phyloP scores from a whole-genome alignment of 371 early-diverging fungal genomes.

The Dichotomocladium elegans region DNA sequence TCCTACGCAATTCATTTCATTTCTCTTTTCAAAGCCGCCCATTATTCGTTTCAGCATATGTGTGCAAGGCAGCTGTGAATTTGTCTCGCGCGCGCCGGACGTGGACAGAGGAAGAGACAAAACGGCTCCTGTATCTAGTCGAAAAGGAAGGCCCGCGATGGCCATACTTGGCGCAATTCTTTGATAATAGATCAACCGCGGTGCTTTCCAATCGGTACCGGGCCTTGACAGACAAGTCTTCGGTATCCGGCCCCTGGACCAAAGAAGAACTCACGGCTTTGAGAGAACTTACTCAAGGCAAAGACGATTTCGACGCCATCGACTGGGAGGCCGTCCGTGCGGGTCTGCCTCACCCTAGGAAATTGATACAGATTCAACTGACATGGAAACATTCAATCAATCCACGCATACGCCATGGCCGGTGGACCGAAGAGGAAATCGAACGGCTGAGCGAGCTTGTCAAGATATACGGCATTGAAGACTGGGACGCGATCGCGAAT shows the following conservation, averaged over 20 bases:
- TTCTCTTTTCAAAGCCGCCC: no score
- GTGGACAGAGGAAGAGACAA: slow-evolving; percentile 11
- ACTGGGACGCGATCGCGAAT: slow-evolving; percentile 16
- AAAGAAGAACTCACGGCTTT: slow-evolving; percentile 20
- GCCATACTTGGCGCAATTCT: slow-evolving; percentile 7
- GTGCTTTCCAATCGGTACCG: slow-evolving; percentile 16
- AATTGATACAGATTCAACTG: slow-evolving; percentile 12
- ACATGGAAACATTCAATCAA: slow-evolving; percentile 25
- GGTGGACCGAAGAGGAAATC: slow-evolving; percentile 29
- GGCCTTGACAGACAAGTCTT: neutral
- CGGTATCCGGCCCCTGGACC: slow-evolving; percentile 25
- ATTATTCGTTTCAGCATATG: no score
- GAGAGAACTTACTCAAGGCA: slow-evolving; percentile 8
- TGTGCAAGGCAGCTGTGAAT: no score
- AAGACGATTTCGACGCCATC: neutral
- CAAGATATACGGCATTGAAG: slow-evolving; percentile 3
- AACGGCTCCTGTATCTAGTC: slow-evolving; percentile 1
- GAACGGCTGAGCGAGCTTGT: slow-evolving; percentile 11
- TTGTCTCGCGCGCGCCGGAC: slow-evolving; percentile 9
- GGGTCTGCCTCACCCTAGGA: slow-evolving; percentile 17
- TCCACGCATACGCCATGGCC: slow-evolving; percentile 28
- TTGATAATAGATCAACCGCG: slow-evolving; percentile 16
- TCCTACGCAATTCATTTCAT: no score
- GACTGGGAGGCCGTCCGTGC: slow-evolving; percentile 25
- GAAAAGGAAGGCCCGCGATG: slow-evolving; percentile 1